Evolutionary conservation across 371 early-diverging fungal genomes (phyloP), one percentile per base, ranked within the genome.

Genomic region (Zychaea mexicana): DNA sequence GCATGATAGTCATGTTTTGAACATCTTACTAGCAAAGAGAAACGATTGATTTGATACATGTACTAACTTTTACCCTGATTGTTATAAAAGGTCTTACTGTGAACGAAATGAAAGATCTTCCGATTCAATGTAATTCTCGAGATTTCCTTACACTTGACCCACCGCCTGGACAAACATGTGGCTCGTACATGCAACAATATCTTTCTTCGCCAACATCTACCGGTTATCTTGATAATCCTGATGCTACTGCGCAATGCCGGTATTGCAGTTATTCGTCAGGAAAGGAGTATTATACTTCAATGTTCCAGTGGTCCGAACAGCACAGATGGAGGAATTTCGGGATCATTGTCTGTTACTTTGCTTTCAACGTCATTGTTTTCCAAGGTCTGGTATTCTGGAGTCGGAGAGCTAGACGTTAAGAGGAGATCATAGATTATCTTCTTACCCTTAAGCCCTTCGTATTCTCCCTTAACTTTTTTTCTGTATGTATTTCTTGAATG

Each of bases 251-350:
- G 3, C 42, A 30, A 17, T 92, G 92, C 71, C 61, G 76, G 33
- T 92, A 88, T 73, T 90, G 90, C 62, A 68, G 77, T 9, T 85
- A 80, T 65, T 59, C 30, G 13, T 61, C 66, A 2, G 90, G 89
- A 10, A 77, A 88, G 38, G 83, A 86, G 52, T 88, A 77, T 60
- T 83, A 74, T 52, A 42, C 53, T 3, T 27, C 38, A 7, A 60
- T 15, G 13, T 70, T 36, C 27, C 61, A 47, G 9, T 70, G 70
- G 70, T 57, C 64, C 54, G 86, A 74, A 60, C 70, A 12, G 7
- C 69, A 90, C 68, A 79, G 87, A 33, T 92, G 88, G 87, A 82
- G 89, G 59, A 87, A 90, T 73, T 71, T 88, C 57, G 84, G 84
- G 15, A 85, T 90, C 49, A 39, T 70, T 22, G 56, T 92, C 19